Conservation (phyloP, 345 rosid genomes). For the Cardamine chenopodiifolia region DNA sequence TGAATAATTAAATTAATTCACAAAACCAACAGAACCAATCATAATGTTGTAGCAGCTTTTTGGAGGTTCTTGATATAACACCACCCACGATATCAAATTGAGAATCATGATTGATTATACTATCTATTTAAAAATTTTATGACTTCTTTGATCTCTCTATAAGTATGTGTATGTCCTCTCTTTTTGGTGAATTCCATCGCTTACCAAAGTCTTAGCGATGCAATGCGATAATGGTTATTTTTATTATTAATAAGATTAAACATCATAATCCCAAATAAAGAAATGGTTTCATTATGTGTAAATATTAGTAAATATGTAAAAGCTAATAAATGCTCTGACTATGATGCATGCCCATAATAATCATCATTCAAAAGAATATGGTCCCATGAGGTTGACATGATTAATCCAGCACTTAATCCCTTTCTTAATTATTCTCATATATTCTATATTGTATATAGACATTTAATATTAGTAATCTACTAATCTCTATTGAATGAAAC, state of each 20-base stretch:
- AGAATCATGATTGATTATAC: conserved; percentile 47
- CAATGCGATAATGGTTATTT: not conserved
- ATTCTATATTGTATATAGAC: conserved; percentile 6
- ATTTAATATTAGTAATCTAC: conserved; percentile 1
- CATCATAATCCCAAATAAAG: no score
- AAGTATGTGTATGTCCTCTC: not conserved
- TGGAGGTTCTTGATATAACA: conserved; percentile 53
- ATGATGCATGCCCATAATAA: conserved; percentile 44
- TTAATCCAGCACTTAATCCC: conserved; percentile 44
- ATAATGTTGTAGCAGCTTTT: conserved; percentile 67
- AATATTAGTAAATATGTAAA: conserved; percentile 28
- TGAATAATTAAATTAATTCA: conserved; percentile 35
- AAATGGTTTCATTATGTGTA: conserved; percentile 20
- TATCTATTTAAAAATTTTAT: conserved; percentile 16
- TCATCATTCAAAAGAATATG: conserved; percentile 36
- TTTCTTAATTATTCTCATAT: conserved; percentile 31
- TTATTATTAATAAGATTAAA: no score
- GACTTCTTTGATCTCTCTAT: conserved; percentile 23
- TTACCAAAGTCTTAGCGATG: not conserved
- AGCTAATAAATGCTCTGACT: conserved; percentile 39
- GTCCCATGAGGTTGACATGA: conserved; percentile 47
- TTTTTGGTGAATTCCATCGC: not conserved
- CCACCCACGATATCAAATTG: conserved; percentile 50
- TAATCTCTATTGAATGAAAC: conserved; percentile 1
- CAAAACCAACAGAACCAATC: conserved; percentile 52